phyloP scores from a whole-genome alignment of 2,329 filamentous ascomycete species.

The Paramyrothecium roridum region DNA sequence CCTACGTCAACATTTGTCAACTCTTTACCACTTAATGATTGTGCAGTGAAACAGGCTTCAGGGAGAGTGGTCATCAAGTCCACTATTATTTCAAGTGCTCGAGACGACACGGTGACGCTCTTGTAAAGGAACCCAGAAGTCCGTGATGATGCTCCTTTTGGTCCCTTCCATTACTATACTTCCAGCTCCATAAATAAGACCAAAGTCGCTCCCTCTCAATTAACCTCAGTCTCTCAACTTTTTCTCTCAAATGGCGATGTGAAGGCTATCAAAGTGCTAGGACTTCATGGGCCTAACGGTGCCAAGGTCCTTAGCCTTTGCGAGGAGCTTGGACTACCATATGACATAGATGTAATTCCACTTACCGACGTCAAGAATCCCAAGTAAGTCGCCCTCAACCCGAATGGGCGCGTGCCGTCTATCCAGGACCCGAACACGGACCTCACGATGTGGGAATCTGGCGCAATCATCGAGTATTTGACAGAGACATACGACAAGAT shows the following conservation, averaged over 20 bases:
- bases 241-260: neutral
- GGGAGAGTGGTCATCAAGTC: neutral
- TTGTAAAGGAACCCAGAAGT: neutral
- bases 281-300: neutral
- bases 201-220: no score
- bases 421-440: constrained; percentile 14
- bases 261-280: neutral
- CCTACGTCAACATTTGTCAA: neutral
- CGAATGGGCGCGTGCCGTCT: constrained; percentile 10
- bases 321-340: constrained; percentile 16
- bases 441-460: constrained; percentile 16
- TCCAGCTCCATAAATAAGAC: no score
- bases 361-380: constrained; percentile 16
- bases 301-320: constrained; percentile 12
- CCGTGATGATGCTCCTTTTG: neutral
- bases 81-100: neutral
- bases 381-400: constrained; percentile 13
- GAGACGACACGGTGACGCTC: neutral
- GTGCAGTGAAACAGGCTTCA: neutral
- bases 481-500: constrained; percentile 14
- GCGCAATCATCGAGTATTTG: constrained; percentile 15
- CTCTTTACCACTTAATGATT: neutral
- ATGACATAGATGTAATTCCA: constrained; percentile 12
- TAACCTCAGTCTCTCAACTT: no score
- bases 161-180: neutral